phyloP scores from a whole-genome alignment of 1,284 basidiomycete genomes.

The Cryptococcus sp. region DNA sequence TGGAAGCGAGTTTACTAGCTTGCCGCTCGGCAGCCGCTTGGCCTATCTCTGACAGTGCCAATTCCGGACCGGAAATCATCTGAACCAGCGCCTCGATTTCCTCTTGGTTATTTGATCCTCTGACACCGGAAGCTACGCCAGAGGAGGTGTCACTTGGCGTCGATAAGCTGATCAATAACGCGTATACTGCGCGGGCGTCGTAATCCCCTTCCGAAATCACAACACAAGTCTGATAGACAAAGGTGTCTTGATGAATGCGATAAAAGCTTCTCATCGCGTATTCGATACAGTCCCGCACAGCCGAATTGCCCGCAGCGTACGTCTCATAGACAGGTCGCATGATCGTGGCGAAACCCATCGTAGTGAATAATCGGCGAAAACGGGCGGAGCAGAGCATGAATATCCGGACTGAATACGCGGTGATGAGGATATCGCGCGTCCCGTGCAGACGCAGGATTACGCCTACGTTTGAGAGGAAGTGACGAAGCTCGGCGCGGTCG shows the following conservation, averaged over 20 bases:
- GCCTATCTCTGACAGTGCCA: constrained; percentile 60
- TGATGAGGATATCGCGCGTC: constrained; percentile 68
- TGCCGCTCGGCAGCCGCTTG: constrained; percentile 64
- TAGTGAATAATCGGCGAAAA: constrained; percentile 70
- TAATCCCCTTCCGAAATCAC: constrained; percentile 63
- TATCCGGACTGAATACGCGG: constrained; percentile 65
- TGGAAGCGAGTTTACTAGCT: constrained; percentile 55
- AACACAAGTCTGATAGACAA: constrained; percentile 69
- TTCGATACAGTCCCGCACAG: constrained; percentile 68
- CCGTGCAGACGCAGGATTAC: constrained; percentile 67
- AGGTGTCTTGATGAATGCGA: constrained; percentile 71
- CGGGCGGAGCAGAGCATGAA: constrained; percentile 72
- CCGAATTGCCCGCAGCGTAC: constrained; percentile 64
- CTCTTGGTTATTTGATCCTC: constrained; percentile 65
- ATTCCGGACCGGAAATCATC: constrained; percentile 50
- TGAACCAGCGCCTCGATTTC: constrained; percentile 72
- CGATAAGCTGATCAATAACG: constrained; percentile 33
- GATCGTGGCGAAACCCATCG: constrained; percentile 69
- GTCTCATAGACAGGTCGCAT: constrained; percentile 69
- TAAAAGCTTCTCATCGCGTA: constrained; percentile 72
- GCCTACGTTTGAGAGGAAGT: constrained; percentile 70
- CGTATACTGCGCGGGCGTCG: constrained; percentile 56
- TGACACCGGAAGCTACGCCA: constrained; percentile 63
- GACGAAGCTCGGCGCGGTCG: constrained; percentile 68
- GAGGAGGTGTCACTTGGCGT: constrained; percentile 15